These are phyloP conservation scores for Colletotrichum musae DNA, from an alignment of 2,329 filamentous ascomycete genomes.

Conservation along the genomic window DNA sequence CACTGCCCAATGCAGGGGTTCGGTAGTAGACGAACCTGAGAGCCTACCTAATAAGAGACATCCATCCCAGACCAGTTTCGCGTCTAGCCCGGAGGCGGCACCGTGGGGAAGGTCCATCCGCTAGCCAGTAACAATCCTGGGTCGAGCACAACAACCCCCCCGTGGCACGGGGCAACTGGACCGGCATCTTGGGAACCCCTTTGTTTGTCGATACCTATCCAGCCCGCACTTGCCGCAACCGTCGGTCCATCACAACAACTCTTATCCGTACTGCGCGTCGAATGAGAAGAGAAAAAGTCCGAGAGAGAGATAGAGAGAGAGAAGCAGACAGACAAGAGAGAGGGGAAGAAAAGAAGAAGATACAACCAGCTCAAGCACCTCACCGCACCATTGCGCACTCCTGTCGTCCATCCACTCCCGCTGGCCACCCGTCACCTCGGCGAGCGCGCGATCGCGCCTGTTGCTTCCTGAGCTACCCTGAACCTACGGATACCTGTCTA, in stretches of 20 bases:
- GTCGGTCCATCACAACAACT: conserved; percentile 27
- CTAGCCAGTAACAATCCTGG: conserved; percentile 24
- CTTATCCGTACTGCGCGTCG: not conserved
- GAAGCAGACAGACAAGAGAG: not conserved
- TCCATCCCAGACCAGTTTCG: conserved; percentile 22
- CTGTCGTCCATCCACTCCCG: conserved; percentile 2
- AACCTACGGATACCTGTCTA: too few species aligned
- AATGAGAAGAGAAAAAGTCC: not conserved
- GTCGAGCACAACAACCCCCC: conserved; percentile 21
- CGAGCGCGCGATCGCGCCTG: not conserved
- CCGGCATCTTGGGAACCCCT: conserved; percentile 19
- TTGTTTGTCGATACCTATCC: conserved; percentile 21
- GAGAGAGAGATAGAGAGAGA: too few species aligned
- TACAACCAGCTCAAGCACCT: not conserved
- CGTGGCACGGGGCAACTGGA: conserved; percentile 37
- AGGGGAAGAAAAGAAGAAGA: not conserved
- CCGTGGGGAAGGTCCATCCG: conserved; percentile 17
- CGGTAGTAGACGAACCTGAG: not conserved
- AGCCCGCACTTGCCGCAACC: conserved; percentile 22
- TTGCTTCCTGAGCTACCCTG: not conserved
- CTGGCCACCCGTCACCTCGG: not conserved
- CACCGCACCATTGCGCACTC: not conserved
- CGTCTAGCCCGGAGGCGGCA: conserved; percentile 24
- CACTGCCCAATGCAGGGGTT: conserved; percentile 21
- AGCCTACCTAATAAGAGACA: not conserved